These are phyloP conservation scores for Prunus campanulata DNA, from an alignment of 306 rosid genomes.

Conservation along the genomic window DNA sequence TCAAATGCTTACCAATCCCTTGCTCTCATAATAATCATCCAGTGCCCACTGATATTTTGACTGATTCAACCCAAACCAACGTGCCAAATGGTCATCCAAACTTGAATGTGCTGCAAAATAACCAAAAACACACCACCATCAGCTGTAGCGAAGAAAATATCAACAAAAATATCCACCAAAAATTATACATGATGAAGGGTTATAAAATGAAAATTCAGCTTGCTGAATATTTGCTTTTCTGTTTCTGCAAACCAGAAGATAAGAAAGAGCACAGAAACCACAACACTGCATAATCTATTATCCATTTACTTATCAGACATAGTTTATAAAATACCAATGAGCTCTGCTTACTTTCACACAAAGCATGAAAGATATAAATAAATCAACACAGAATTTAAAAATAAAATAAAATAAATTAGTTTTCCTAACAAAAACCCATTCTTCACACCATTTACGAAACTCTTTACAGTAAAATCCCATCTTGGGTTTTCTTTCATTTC, in stretches of 20 bases:
- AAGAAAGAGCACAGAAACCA: background rate
- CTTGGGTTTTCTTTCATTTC: background rate
- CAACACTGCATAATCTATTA: background rate
- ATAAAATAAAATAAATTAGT: background rate
- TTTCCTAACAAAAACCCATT: background rate
- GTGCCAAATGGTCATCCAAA: slow-evolving; percentile 95
- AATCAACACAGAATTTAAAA: background rate
- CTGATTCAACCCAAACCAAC: slow-evolving; percentile 98
- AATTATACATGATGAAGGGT: background rate
- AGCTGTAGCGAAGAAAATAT: background rate
- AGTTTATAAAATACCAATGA: background rate
- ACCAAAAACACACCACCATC: background rate
- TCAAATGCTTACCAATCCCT: slow-evolving; percentile 72
- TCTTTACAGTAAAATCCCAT: background rate
- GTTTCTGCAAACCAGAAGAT: slow-evolving; percentile 6
- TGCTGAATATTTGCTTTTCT: background rate
- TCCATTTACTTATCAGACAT: background rate
- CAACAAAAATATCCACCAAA: background rate
- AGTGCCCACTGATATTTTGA: slow-evolving; percentile 99
- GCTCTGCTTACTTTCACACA: background rate
- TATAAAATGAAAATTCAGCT: background rate
- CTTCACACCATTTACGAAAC: background rate
- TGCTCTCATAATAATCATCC: slow-evolving; percentile 89
- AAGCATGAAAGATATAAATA: background rate
- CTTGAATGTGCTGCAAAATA: slow-evolving; percentile 77